A percentile compares a stretch with the other conserved stretches of the same genome.
phyloP scores from a whole-genome alignment of 2,329 filamentous ascomycete species.

The Elsinoe ampelina region DNA sequence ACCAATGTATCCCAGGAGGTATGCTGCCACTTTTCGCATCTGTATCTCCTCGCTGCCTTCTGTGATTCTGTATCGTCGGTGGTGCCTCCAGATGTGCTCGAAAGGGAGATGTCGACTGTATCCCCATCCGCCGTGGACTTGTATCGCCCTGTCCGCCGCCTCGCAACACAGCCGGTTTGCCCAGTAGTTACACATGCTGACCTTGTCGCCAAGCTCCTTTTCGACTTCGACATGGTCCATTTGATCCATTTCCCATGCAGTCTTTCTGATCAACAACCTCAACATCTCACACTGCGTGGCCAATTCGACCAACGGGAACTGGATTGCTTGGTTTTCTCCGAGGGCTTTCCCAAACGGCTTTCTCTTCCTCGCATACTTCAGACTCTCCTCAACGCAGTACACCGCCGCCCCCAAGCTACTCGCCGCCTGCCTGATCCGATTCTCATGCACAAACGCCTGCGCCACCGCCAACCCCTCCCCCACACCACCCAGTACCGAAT shows the following conservation, averaged over 20 bases:
- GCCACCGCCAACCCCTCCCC: conserved; percentile 51
- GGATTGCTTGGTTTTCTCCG: conserved; percentile 53
- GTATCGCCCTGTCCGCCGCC: conserved; percentile 53
- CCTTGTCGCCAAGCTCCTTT: conserved; percentile 50
- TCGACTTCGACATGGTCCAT: conserved; percentile 48
- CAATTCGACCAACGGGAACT: conserved; percentile 55
- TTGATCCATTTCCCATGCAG: conserved; percentile 52
- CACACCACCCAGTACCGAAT: conserved; percentile 43
- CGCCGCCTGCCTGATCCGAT: conserved; percentile 55
- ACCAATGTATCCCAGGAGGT: conserved; percentile 47
- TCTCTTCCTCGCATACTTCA: conserved; percentile 47
- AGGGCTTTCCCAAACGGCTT: conserved; percentile 49
- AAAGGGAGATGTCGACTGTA: conserved; percentile 52
- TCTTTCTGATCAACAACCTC: conserved; percentile 51
- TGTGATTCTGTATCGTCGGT: conserved; percentile 53
- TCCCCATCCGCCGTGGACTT: conserved; percentile 52
- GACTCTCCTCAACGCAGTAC: conserved; percentile 50
- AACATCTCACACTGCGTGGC: conserved; percentile 55
- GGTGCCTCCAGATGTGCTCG: conserved; percentile 58
- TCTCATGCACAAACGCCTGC: conserved; percentile 58
- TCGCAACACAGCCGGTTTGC: conserved; percentile 52
- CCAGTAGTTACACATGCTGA: conserved; percentile 59
- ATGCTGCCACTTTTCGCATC: conserved; percentile 55
- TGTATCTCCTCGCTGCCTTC: conserved; percentile 58
- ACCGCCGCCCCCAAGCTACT: conserved; percentile 50